Conservation (phyloP, 768 basidiomycete genomes). For the Cyclocybe aegerita region DNA sequence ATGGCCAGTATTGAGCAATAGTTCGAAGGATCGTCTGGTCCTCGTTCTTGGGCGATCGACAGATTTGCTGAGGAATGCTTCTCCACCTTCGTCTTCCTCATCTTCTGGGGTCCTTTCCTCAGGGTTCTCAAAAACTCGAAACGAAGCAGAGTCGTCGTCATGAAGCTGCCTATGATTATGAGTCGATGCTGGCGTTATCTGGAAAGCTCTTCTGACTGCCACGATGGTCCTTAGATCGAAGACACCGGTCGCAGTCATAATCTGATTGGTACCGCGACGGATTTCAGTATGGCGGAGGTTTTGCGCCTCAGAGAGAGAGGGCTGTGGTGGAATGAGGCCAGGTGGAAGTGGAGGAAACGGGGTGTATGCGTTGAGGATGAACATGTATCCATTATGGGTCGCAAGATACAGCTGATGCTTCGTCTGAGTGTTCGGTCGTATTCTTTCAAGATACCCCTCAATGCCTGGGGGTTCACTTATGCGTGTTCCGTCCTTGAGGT, state of each 20-base stretch:
- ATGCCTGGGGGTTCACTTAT: constrained; percentile 77
- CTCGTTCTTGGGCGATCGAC: constrained; percentile 45
- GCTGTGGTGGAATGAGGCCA: constrained; percentile 36
- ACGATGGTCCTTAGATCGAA: constrained; percentile 73
- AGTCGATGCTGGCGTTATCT: constrained; percentile 34
- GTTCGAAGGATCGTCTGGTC: constrained; percentile 74
- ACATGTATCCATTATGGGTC: constrained; percentile 73
- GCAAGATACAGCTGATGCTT: constrained; percentile 67
- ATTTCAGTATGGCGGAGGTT: constrained; percentile 53
- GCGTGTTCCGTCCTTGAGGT: constrained; percentile 42
- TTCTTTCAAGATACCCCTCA: constrained; percentile 84
- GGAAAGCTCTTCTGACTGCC: constrained; percentile 62
- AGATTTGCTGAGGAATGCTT: constrained; percentile 43
- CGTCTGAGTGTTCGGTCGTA: constrained; percentile 55
- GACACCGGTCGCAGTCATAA: constrained; percentile 64
- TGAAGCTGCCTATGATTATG: constrained; percentile 33
- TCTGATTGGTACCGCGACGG: constrained; percentile 60
- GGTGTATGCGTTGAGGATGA: constrained; percentile 48
- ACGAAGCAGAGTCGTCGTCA: constrained; percentile 30
- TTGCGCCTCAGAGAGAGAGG: constrained; percentile 28
- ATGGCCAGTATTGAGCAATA: constrained; percentile 66
- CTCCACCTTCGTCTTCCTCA: constrained; percentile 66
- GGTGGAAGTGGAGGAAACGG: constrained; percentile 75
- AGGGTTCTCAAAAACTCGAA: constrained; percentile 30
- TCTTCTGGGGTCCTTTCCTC: constrained; percentile 49